Conservation (phyloP, 1,139 yeast genomes). For the Protomyces gravidus region DNA sequence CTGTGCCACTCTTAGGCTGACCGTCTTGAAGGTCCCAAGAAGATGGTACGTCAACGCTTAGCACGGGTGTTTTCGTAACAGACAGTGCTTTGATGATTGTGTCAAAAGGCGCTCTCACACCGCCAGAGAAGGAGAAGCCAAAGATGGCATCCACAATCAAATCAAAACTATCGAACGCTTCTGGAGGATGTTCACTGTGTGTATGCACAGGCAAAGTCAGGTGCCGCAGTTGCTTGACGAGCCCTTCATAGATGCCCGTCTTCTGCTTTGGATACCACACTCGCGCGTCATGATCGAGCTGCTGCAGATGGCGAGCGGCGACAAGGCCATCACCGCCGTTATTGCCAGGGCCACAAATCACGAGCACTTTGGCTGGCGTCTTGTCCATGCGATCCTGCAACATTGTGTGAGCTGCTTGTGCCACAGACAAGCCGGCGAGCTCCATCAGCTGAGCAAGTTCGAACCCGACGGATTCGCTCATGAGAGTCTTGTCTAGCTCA, state of each 20-base stretch:
- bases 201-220: slow-evolving; percentile 50
- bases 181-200: slow-evolving; percentile 39
- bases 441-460: slow-evolving; percentile 55
- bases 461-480: slow-evolving; percentile 60
- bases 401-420: slow-evolving; percentile 69
- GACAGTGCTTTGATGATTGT: slow-evolving; percentile 48
- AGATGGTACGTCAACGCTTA: slow-evolving; percentile 86
- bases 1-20: slow-evolving; percentile 51
- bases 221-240: slow-evolving; percentile 58
- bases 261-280: slow-evolving; percentile 48
- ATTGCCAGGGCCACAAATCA: slow-evolving; percentile 39
- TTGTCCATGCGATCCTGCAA: slow-evolving; percentile 50
- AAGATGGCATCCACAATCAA: slow-evolving; percentile 75
- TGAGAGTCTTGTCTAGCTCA: slow-evolving; percentile 73
- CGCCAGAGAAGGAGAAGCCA: slow-evolving; percentile 91
- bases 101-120: slow-evolving; percentile 74
- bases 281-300: slow-evolving; percentile 72
- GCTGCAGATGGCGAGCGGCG: slow-evolving; percentile 81
- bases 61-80: slow-evolving; percentile 47
- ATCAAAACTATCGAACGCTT: slow-evolving; percentile 39
- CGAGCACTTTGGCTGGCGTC: slow-evolving; percentile 49
- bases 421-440: slow-evolving; percentile 89
- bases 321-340: slow-evolving; percentile 86
- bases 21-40: slow-evolving; percentile 95
- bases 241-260: slow-evolving; percentile 41